A percentile compares a stretch with the other conserved stretches of the same genome.
phyloP scores from a whole-genome alignment of 1,284 basidiomycete genomes.

The Marasmius sp. region DNA sequence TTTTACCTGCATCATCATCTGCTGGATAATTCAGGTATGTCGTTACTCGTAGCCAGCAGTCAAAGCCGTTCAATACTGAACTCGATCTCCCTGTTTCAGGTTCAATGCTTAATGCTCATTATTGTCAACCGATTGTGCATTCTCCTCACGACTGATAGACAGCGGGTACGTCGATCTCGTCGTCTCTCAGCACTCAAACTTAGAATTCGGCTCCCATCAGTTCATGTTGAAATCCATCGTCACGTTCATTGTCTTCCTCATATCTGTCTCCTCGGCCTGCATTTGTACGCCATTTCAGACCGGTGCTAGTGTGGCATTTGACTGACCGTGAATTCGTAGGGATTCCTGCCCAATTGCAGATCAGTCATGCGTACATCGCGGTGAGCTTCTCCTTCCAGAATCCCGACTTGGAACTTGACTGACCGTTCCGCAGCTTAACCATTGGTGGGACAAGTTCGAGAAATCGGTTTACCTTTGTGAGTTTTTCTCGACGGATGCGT shows the following conservation, averaged over 20 bases:
- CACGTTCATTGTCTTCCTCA: background rate
- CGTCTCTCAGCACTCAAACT: background rate
- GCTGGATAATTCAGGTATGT: conserved; percentile 1
- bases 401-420: too few relatives aligned
- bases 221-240: background rate
- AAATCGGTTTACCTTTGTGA: background rate
- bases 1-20: background rate
- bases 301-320: background rate
- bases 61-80: too few relatives aligned
- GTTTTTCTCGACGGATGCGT: background rate
- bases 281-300: background rate
- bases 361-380: conserved; percentile 1
- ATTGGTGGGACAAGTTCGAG: background rate
- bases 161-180: background rate
- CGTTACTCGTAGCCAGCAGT: too few relatives aligned
- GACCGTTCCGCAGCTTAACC: background rate
- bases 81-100: too few relatives aligned
- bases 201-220: background rate
- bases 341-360: conserved; percentile 4
- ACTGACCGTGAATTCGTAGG: background rate
- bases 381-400: background rate
- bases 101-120: conserved; percentile 3
- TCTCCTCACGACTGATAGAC: background rate
- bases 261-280: background rate
- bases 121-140: conserved; percentile 3